A percentile compares a stretch with the other conserved stretches of the same genome.
Evolutionary conservation across 1,284 basidiomycete species (phyloP).

Genomic region (Melampsora americana): DNA sequence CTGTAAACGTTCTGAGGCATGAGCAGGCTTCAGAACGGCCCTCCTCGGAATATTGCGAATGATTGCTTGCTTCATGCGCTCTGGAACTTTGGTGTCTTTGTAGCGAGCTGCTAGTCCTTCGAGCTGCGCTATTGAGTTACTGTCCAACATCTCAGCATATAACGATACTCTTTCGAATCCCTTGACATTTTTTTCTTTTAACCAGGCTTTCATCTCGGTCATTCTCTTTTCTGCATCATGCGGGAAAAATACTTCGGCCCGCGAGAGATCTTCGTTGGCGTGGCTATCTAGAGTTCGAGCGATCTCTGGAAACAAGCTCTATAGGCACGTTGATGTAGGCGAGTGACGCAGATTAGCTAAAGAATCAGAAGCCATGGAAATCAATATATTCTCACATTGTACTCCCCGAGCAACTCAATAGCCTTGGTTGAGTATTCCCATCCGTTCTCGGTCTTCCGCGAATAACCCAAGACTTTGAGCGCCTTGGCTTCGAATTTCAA

Average conservation of each 20-base stretch:
- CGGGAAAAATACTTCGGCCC: slow-evolving; percentile 69
- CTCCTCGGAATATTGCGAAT: slow-evolving; percentile 90
- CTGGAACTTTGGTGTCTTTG: slow-evolving; percentile 62
- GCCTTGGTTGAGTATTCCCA: slow-evolving; percentile 96
- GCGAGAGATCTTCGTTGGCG: slow-evolving; percentile 64
- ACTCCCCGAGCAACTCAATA: slow-evolving; percentile 73
- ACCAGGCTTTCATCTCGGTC: slow-evolving; percentile 77
- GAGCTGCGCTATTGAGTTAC: slow-evolving; percentile 74
- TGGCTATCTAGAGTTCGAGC: slow-evolving; percentile 46
- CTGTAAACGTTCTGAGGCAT: slow-evolving; percentile 83
- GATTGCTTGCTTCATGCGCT: slow-evolving; percentile 77
- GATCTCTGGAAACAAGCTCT: slow-evolving; percentile 52
- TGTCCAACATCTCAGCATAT: slow-evolving; percentile 84
- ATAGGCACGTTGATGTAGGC: slow-evolving; percentile 52
- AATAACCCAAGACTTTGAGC: slow-evolving; percentile 93
- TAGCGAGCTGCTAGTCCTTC: slow-evolving; percentile 71
- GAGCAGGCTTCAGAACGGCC: slow-evolving; percentile 86
- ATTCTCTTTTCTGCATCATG: slow-evolving; percentile 69
- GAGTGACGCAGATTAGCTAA: slow-evolving; percentile 55
- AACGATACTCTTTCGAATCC: slow-evolving; percentile 90
- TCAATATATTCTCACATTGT: slow-evolving; percentile 62
- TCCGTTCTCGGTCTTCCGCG: slow-evolving; percentile 72
- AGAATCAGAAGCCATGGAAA: slow-evolving; percentile 3
- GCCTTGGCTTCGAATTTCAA: slow-evolving; percentile 95
- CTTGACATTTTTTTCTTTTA: slow-evolving; percentile 76